Evolutionary conservation across 2,329 filamentous ascomycete species (phyloP), one percentile per base, ranked within the genome.

Genomic region (Penicillium sp.): DNA sequence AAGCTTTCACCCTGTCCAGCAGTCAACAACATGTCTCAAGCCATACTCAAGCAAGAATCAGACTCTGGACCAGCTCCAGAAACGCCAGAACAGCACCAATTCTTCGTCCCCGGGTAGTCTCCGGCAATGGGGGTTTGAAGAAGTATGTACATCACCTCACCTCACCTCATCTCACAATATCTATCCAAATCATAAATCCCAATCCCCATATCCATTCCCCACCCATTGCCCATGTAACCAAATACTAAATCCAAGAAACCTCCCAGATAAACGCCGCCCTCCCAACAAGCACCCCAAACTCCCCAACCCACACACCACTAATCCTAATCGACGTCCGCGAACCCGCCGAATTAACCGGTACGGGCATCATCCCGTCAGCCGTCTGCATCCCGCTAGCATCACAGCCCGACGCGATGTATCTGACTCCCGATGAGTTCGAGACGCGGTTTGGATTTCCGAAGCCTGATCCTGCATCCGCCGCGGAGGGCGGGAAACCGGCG

Each of bases 351-450:
- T 59, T 77, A n/a, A 54, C 55, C 43, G 59, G 67, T 16, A 74
- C 74, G 1, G 73, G 75, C 11, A 69, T 73, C 5, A 96, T 99
- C 64, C 93, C 93, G 1, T 80, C 80, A 38, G 84, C 90, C 1
- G 74, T 92, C 62, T 92, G 92, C 74, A 81, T 99, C 41, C 92
- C 93, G 42, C 78, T 97, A 55, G 80, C 78, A 7, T 86, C 84
- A 5, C 79, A 83, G 35, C 84, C 90, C 1, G 90, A 96, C 69
- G 86, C 86, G 51, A 84, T 95, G 63, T 86, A 90, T 69, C 78
- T 96, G 7, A 68, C 77, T 0, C 76, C 79, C 0, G 86, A 88
- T 11, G 90, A 95, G 56, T 97, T 97, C 65, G 80, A 87, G 65
- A 88, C 89, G 52, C 75, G 85, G 13, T 91, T 89, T 70, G 91